Evolutionary conservation across 2,329 filamentous ascomycete species (phyloP), one percentile per base, ranked within the genome.

Genomic region (Aspergillus sp.): DNA sequence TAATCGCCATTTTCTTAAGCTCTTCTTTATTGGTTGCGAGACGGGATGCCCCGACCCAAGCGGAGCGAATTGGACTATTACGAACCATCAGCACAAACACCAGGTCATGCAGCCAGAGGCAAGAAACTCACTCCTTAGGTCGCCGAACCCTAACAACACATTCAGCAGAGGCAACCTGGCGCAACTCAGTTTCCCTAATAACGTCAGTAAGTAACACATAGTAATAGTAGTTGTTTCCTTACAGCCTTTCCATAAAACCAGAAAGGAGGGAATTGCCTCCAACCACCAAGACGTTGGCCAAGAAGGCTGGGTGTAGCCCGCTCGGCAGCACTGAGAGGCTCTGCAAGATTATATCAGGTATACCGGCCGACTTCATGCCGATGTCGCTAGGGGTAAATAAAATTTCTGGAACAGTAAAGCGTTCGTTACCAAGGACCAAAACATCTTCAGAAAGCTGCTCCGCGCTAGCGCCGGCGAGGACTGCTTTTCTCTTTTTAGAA

Each of bases 341-440:
- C 71, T 97, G 87, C 75, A 95, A 81, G 11, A 97, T 83, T n/a
- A 91, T 83, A 48, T 93, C 90, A 0, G 91, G 85, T 19, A 99
- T 80, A 0, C 95, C 95, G 0, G 89, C 86, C 67, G 96, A 90
- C 47, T 86, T 85, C 73, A 97, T 86, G 1, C 92, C 93, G 44
- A 96, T 87, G 74, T 98, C 93, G 3, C 83, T 82, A 0, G 95
- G 95, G 55, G 84, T 89, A 77, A 99, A 98, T 3, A 99, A 77
- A 5, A 98, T 81, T 72, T 99, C 95, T 0, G 95, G 93, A 0
- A 96, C 89, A 2, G 86, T 81, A 70, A 99, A 99, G 46, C 93
- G 86, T 77, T 99, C 95, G 73, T 97, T 98, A 4, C 91, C 88
- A 9, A 99, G 80, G 0, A 92, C 91, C 62, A 99, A 77, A 13